Conservation (phyloP, 306 rosid genomes). For the Acacia melanoxylon region DNA sequence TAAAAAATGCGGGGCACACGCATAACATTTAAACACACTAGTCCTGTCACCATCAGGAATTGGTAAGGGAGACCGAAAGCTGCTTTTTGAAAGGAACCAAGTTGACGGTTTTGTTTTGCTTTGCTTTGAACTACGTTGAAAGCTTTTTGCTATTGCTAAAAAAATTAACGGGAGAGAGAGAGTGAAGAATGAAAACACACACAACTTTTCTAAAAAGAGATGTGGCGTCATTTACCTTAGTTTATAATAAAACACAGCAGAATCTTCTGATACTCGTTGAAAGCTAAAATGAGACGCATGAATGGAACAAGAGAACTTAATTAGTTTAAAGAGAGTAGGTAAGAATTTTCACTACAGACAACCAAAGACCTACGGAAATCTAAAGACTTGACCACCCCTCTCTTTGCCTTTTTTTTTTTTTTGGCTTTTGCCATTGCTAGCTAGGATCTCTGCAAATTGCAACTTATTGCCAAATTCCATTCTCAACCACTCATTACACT, state of each 20-base stretch:
- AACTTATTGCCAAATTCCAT: conserved; percentile 30
- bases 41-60: conserved; percentile 41
- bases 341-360: conserved; percentile 4
- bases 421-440: background rate
- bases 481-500: conserved; percentile 31
- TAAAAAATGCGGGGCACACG: background rate
- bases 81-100: conserved; percentile 4
- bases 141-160: background rate
- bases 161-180: background rate
- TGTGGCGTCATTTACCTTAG: background rate
- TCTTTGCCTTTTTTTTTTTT: conserved; percentile 8
- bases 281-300: background rate
- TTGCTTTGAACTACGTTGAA: background rate
- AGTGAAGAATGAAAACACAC: background rate
- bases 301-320: background rate
- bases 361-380: conserved; percentile 35
- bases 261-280: background rate
- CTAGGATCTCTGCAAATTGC: conserved; percentile 8
- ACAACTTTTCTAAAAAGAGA: background rate
- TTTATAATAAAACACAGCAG: background rate
- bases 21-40: background rate
- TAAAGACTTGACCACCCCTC: conserved; percentile 56
- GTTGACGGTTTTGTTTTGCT: conserved; percentile 19
- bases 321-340: background rate
- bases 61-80: conserved; percentile 25